Evolutionary conservation across 371 early-diverging fungal species (phyloP), one percentile per base, ranked within the genome.

Genomic region (Mortierella sp.): DNA sequence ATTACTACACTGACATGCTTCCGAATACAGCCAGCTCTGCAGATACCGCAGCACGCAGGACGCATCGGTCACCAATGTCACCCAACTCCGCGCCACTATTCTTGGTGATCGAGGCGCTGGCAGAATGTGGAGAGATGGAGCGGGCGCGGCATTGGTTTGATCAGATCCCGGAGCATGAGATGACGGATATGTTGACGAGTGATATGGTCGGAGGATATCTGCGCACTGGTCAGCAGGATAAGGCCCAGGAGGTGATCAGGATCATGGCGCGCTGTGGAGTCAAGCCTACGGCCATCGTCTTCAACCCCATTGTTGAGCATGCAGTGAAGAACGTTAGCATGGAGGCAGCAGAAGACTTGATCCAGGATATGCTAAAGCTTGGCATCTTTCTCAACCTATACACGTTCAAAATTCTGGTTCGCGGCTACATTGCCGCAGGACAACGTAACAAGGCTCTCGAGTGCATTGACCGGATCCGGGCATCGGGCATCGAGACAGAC

Each of bases 91-190:
- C 64, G 5, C 75, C 75, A 0, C 39, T 73, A 21, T 73, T 59
- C 46, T 42, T 73, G 37, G 68, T 73, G 15, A 68, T 73, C 44
- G 64, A 67, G 41, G 75, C 68, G 1, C 49, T 73, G 15, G 60
- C 64, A 23, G 75, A 73, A 21, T 56, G 64, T 34, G 75, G 75
- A 39, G 68, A 73, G 41, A 73, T 73, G 75, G 75, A 73, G 31
- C 48, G 64, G 21, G 75, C 75, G 1, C 32, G 75, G 19, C 49
- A 68, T 37, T 68, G 67, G 75, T 73, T 68, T 47, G 75, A 73
- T 46, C 63, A 47, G 48, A 60, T 73, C 32, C 75, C 75, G 1
- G 56, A 63, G 44, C 53, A 52, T 26, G 63, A 73, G 34, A 28
- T 73, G 34, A 68, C 68, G 0, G 75, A 73, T 11, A n/a, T 73